These are phyloP conservation scores for Echites panduratus DNA, from an alignment of 257 asterid species.

Conservation along the genomic window DNA sequence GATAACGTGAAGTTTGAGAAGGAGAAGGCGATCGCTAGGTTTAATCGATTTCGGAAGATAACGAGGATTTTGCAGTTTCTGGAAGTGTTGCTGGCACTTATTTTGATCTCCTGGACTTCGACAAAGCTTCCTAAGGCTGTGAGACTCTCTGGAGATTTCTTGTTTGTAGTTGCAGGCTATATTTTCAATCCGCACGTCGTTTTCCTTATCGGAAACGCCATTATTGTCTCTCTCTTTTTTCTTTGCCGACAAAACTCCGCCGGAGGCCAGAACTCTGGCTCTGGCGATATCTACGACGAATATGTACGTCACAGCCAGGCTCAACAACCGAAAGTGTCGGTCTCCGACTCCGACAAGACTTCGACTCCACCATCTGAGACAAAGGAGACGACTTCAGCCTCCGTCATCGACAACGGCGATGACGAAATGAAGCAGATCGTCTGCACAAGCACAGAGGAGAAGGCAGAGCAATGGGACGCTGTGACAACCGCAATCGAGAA, in stretches of 20 bases:
- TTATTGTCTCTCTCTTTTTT: constrained; percentile 38
- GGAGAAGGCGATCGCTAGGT: constrained; percentile 36
- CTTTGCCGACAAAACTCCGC: constrained; percentile 42
- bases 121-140: constrained; percentile 39
- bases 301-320: constrained; percentile 41
- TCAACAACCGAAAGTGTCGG: constrained; percentile 15
- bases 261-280: constrained; percentile 12
- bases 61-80: constrained; percentile 36
- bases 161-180: constrained; percentile 20
- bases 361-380: constrained; percentile 1
- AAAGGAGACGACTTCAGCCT: not conserved
- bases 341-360: not conserved
- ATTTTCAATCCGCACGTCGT: constrained; percentile 70
- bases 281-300: constrained; percentile 34
- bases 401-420: not conserved
- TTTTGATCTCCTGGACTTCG: constrained; percentile 63
- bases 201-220: constrained; percentile 70
- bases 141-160: constrained; percentile 17
- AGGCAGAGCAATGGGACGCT: constrained; percentile 28
- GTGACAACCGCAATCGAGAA: constrained; percentile 41
- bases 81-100: constrained; percentile 38
- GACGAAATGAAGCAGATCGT: constrained; percentile 47
- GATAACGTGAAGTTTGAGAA: constrained; percentile 32
- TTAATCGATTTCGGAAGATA: constrained; percentile 37
- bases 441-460: constrained; percentile 6